phyloP scores from a whole-genome alignment of 1,139 yeast genomes.

The Geotrichum histeridarum region DNA sequence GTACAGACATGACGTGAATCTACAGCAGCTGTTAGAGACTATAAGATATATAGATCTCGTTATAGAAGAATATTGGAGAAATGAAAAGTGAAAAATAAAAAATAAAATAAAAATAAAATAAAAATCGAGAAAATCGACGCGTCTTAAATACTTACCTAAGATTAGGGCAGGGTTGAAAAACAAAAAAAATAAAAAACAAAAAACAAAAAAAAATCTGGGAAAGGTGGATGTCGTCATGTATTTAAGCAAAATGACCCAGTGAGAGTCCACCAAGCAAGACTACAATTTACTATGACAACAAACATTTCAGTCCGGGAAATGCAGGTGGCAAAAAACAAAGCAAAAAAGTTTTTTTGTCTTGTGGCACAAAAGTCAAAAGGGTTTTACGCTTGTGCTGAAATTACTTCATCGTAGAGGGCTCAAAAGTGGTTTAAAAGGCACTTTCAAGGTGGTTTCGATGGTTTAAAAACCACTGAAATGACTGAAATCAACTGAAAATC shows the following conservation, averaged over 20 bases:
- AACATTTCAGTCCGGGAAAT: neutral
- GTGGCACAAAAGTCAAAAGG: no score
- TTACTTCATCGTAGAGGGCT: no score
- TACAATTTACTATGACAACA: neutral
- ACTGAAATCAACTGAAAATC: no score
- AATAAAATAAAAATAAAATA: neutral
- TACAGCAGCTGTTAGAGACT: neutral
- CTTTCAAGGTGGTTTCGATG: no score
- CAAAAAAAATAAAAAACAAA: neutral
- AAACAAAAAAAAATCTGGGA: neutral
- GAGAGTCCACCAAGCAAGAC: neutral
- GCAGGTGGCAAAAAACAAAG: neutral
- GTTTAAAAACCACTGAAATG: no score
- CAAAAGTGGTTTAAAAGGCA: no score
- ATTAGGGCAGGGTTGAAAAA: no score
- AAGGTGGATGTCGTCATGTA: neutral
- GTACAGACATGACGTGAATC: conserved; percentile 11
- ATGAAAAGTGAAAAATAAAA: neutral
- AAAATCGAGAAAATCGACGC: neutral
- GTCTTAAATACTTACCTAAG: neutral
- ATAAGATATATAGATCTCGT: neutral
- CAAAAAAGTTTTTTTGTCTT: neutral
- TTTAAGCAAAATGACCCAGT: neutral
- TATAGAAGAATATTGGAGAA: neutral
- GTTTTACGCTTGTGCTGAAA: no score